Evolutionary conservation across 495 filamentous ascomycete species (phyloP).

Genomic region (Xylaria curta): DNA sequence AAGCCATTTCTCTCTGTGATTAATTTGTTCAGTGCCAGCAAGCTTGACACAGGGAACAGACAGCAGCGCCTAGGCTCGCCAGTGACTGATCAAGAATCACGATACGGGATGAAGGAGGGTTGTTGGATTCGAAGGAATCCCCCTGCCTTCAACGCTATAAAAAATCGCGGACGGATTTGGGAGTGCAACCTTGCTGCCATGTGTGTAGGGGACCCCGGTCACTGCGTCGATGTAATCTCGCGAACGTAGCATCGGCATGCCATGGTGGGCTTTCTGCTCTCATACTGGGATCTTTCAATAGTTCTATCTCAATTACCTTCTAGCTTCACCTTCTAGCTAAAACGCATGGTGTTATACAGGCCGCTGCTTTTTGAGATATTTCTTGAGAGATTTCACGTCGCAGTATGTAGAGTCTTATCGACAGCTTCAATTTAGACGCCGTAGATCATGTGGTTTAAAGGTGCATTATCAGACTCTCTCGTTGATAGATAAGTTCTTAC

Average conservation of each 20-base stretch:
- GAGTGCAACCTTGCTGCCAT: conserved; percentile 12
- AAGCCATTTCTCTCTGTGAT: conserved; percentile 4
- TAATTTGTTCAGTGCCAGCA: background rate
- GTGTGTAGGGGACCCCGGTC: conserved; percentile 21
- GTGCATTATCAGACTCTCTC: no score
- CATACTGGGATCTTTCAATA: conserved; percentile 4
- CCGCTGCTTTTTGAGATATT: conserved; percentile 12
- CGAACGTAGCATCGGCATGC: background rate
- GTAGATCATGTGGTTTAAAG: no score
- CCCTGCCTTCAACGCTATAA: conserved; percentile 8
- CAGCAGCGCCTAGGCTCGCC: conserved; percentile 22
- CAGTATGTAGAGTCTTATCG: no score
- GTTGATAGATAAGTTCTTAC: no score
- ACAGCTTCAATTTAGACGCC: no score
- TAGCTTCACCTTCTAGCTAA: no score
- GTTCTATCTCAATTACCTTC: no score
- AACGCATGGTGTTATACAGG: no score
- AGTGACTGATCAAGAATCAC: background rate
- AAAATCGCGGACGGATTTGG: conserved; percentile 7
- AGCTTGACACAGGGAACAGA: conserved; percentile 6
- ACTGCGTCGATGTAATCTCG: conserved; percentile 17
- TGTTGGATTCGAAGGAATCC: conserved; percentile 15
- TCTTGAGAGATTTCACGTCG: background rate
- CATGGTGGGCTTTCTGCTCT: background rate
- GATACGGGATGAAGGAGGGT: background rate